phyloP scores from a whole-genome alignment of 1,139 yeast species.

The Suhomyces ambrosiae region DNA sequence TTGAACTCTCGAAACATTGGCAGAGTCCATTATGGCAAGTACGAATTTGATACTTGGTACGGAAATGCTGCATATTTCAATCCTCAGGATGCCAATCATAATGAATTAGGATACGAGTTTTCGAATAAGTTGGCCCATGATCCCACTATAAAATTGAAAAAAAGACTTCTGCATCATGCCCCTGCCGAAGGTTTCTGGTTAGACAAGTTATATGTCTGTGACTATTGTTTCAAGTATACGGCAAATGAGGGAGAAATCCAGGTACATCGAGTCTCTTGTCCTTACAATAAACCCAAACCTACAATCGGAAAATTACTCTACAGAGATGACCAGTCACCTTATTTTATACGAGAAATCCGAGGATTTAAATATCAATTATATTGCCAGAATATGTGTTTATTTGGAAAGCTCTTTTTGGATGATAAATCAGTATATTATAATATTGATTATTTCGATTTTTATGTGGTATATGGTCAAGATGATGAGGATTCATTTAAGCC shows the following conservation, averaged over 20 bases:
- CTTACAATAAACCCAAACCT: conserved; percentile 32
- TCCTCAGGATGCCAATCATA: conserved; percentile 30
- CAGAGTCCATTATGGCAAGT: conserved; percentile 65
- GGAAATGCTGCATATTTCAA: conserved; percentile 77
- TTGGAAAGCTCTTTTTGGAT: conserved; percentile 87
- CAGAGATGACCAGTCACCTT: conserved; percentile 51
- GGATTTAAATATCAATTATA: conserved; percentile 67
- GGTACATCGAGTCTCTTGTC: conserved; percentile 52
- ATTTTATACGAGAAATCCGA: conserved; percentile 60
- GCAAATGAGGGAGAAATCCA: conserved; percentile 39
- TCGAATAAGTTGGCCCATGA: conserved; percentile 17
- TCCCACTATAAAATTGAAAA: conserved; percentile 13
- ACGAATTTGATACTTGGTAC: conserved; percentile 78
- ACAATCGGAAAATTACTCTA: conserved; percentile 70
- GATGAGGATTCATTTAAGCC: conserved; percentile 44
- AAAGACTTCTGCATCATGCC: neutral
- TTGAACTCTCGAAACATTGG: conserved; percentile 60
- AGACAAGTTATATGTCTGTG: conserved; percentile 70
- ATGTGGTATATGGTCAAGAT: conserved; percentile 60
- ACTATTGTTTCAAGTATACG: conserved; percentile 80
- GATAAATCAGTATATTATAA: conserved; percentile 86
- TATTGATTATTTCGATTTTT: conserved; percentile 79
- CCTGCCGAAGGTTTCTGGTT: conserved; percentile 46
- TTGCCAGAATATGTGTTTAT: conserved; percentile 79
- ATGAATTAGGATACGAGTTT: conserved; percentile 35